Conservation (phyloP, 352 stramenopile genomes). For the Pythium scleroteichum region DNA sequence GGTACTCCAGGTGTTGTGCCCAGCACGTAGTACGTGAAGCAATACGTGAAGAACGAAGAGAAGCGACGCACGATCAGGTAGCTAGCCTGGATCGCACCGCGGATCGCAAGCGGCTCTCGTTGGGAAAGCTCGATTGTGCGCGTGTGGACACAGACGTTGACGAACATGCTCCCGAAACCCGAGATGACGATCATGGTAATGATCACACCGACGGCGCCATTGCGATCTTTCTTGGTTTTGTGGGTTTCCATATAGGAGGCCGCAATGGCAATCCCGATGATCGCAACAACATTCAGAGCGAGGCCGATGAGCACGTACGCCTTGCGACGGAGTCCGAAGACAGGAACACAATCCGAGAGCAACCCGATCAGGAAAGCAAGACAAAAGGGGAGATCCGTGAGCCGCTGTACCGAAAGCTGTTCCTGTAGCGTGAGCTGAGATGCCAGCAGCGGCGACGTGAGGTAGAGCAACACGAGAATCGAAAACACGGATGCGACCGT, state of each 20-base stretch:
- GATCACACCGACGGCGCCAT: slow-evolving; percentile 14
- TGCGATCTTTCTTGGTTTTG: slow-evolving; percentile 2
- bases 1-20: slow-evolving; percentile 10
- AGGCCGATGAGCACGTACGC: slow-evolving; percentile 30
- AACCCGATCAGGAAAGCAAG: slow-evolving; percentile 31
- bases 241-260: slow-evolving; percentile 12
- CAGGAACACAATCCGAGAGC: slow-evolving; percentile 29
- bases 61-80: slow-evolving; percentile 34
- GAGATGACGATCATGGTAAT: slow-evolving; percentile 30
- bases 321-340: slow-evolving; percentile 31
- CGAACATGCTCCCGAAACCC: slow-evolving; percentile 35
- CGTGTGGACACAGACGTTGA: slow-evolving; percentile 33
- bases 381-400: slow-evolving; percentile 23
- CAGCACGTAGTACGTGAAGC: slow-evolving; percentile 7
- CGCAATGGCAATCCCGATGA: slow-evolving; percentile 12
- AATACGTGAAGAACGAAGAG: slow-evolving; percentile 5
- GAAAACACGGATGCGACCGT: slow-evolving; percentile 22
- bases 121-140: slow-evolving; percentile 37
- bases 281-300: slow-evolving; percentile 13
- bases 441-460: slow-evolving; percentile 14
- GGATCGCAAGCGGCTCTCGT: slow-evolving; percentile 26
- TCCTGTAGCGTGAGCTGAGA: slow-evolving; percentile 22
- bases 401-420: slow-evolving; percentile 16
- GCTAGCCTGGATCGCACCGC: slow-evolving; percentile 24
- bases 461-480: slow-evolving; percentile 4